Evolutionary conservation across 106 monocot species (phyloP), one percentile per base, ranked within the genome.

Genomic region (Alisma plantagoaquatica): DNA sequence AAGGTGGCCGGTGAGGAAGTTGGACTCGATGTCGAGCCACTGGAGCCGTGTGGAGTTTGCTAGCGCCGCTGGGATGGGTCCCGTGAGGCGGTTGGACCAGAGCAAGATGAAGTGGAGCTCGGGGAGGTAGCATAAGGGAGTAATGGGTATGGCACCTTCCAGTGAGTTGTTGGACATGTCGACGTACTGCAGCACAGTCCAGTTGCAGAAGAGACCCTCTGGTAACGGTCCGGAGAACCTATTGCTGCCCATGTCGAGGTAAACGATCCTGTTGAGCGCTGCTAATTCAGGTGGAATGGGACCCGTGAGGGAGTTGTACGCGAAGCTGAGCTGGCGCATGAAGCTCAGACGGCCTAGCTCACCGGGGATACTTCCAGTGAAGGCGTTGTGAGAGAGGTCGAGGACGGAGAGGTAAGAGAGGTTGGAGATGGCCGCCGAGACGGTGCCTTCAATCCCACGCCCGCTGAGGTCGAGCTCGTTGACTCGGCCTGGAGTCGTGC

Each of bases 121-220:
- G 3, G 29, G 20, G 14, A 87, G 70, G 44, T 23, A 33, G 44
- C 77, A 83, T 4, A 61, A 49, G 9, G 41, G 22, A 1, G 27
- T 2, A 0, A 69, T 3, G 3, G 73, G 69, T 22, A 93, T 87
- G 18, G 55, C 48, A 0, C 93, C 87, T 10, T 41, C 16, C 18
- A 93, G 74, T 12, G 87, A 83, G 54, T 93, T 93, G 72, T 87
- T 70, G 1, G 87, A 73, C 22, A 93, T 62, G 31, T 83, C 93
- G 38, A 84, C 46, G 48, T 83, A 80, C 31, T 75, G 69, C 64
- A 83, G 20, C 0, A 68, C 51, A n/a, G 83, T 59, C 44, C 49
- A 58, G 56, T 80, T 87, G 71, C 83, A 87, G 27, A 87, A 60
- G n/a, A 93, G 51, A n/a, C 74, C 27, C n/a, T 31, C 29, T 2